phyloP scores from a whole-genome alignment of 306 rosid genomes.

The Pyrus betulifolia region DNA sequence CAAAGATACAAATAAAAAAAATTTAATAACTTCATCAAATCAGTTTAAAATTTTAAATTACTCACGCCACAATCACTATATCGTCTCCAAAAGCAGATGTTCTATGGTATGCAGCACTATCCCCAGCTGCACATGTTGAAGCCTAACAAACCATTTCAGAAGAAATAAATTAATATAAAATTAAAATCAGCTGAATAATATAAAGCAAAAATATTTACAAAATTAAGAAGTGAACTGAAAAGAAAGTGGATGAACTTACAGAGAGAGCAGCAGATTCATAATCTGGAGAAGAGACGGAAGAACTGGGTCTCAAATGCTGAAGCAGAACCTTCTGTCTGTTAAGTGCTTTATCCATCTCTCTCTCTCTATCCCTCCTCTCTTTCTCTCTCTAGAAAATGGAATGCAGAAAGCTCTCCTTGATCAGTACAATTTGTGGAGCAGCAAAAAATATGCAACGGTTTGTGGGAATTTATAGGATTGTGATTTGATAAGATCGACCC shows the following conservation, averaged over 20 bases:
- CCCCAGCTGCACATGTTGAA: slow-evolving; percentile 56
- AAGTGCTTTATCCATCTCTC: slow-evolving; percentile 67
- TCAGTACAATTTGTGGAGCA: not conserved
- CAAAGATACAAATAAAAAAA: not conserved
- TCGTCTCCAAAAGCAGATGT: slow-evolving; percentile 60
- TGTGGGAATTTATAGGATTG: not conserved
- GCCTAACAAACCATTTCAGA: slow-evolving; percentile 30
- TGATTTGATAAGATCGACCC: not conserved
- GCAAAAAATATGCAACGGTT: not conserved
- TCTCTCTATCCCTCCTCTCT: slow-evolving; percentile 2
- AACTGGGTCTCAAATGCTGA: slow-evolving; percentile 56
- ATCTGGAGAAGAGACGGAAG: slow-evolving; percentile 26
- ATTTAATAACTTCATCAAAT: not conserved
- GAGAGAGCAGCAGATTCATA: slow-evolving; percentile 42
- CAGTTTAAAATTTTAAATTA: not conserved
- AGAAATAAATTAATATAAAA: not conserved
- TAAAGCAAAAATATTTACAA: not conserved
- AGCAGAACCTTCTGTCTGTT: slow-evolving; percentile 63
- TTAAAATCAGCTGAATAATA: not conserved
- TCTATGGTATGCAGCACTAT: slow-evolving; percentile 30
- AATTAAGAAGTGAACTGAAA: not conserved
- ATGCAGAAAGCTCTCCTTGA: not conserved
- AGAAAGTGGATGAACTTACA: slow-evolving; percentile 30
- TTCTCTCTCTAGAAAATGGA: not conserved
- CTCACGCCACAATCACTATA: slow-evolving; percentile 81